Percentiles rank a stretch among this genome's conserved stretches.
phyloP scores from a whole-genome alignment of 257 asterid genomes.

The Solanum medicagineum region DNA sequence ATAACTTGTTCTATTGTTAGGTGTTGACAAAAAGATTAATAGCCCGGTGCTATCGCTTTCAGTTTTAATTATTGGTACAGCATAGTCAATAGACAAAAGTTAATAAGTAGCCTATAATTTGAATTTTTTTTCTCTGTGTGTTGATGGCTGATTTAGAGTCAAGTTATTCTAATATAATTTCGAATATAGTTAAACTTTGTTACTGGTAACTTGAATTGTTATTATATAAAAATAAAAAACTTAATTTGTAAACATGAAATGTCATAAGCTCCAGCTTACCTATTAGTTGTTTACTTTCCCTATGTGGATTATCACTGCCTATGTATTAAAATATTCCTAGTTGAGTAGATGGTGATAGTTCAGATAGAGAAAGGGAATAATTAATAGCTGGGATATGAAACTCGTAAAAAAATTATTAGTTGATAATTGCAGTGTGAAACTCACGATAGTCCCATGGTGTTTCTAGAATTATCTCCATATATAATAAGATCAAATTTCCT shows the following conservation, averaged over 20 bases:
- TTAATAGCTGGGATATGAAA: too few species aligned
- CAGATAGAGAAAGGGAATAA: too few species aligned
- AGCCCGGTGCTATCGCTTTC: background rate
- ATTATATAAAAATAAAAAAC: background rate
- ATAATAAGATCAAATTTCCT: too few species aligned
- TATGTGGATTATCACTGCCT: too few species aligned
- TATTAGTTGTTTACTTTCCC: background rate
- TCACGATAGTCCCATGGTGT: too few species aligned
- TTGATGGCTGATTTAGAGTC: background rate
- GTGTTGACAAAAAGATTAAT: background rate
- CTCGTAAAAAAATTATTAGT: too few species aligned
- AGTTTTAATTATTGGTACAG: background rate
- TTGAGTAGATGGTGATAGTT: background rate
- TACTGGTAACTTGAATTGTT: background rate
- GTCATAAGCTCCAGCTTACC: too few species aligned
- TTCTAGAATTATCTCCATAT: too few species aligned
- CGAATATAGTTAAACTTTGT: background rate
- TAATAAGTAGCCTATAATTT: background rate
- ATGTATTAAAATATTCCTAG: too few species aligned
- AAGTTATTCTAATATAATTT: background rate
- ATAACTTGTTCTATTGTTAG: background rate
- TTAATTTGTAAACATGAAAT: background rate
- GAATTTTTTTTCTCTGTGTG: background rate
- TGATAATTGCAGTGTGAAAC: too few species aligned
- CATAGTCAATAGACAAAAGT: background rate